Evolutionary conservation across 441 rosid genomes (phyloP), one percentile per base, ranked within the genome.

Genomic region (Manihot esculenta): DNA sequence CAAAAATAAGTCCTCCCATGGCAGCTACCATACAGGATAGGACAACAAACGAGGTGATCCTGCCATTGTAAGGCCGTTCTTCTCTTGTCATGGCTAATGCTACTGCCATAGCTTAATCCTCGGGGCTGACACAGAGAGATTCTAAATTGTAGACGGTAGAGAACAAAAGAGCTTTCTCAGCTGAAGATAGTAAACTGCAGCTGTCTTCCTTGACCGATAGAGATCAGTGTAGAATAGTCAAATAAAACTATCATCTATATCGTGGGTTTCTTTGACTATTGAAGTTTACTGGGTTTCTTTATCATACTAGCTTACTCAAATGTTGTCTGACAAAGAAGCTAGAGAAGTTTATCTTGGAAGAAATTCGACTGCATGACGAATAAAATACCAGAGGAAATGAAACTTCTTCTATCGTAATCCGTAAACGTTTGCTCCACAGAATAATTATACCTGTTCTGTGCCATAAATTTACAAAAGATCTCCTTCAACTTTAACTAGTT

Each of bases 1-100:
- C 97, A 50, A 89, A 91, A 78, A 91, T 84, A 54, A 89, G 83
- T 64, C 97, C 97, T 69, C 94, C 94, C 81, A 78, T 86, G 78
- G 93, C 90, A 4, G 97, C 97, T 86, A 85, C 81, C 70, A 86
- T 74, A 58, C 94, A 91, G 18, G 93, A 86, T 17, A 89, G 66
- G 17, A 84, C 78, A 1, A 87, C 89, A 47, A 83, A 84, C 7
- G 23, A 62, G 21, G 92, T 91, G 48, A 88, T 76, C 80, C 67
- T 80, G 35, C 88, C 91, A 44, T 72, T 77, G 70, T 83, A 81
- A 5, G 55, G 64, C 15, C 42, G 70, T 9, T 64, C 79, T 63
- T 63, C 80, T 18, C 68, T 73, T 41, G 20, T 20, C 51, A 78
- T 30, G 0, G 72, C 72, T 44, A 81, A 23, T 35, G 81, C 89